Percentiles rank a stretch among this genome's conserved stretches.
These are phyloP conservation scores for Fusarium paranaense DNA, from an alignment of 2,329 filamentous ascomycete species.

Conservation along the genomic window DNA sequence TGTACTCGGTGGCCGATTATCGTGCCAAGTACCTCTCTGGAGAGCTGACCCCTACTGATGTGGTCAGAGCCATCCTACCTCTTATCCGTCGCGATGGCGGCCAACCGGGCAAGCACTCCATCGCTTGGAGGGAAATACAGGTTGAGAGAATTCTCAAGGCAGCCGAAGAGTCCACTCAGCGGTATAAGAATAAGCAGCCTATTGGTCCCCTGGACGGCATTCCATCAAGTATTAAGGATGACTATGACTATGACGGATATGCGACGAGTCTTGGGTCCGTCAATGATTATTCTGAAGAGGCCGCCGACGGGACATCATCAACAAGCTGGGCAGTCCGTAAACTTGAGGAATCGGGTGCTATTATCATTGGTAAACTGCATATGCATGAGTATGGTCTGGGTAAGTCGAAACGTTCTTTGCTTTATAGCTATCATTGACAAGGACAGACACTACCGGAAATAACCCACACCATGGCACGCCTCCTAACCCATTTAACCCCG, in stretches of 20 bases:
- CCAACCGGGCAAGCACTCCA: conserved; percentile 53
- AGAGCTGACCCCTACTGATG: conserved; percentile 58
- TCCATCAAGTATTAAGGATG: conserved; percentile 81
- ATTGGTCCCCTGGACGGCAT: conserved; percentile 78
- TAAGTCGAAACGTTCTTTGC: conserved; percentile 46
- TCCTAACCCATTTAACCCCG: conserved; percentile 77
- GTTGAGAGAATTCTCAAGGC: conserved; percentile 55
- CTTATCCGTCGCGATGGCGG: conserved; percentile 56
- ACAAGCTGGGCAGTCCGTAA: conserved; percentile 79
- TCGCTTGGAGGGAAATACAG: conserved; percentile 59
- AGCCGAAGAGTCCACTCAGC: conserved; percentile 57
- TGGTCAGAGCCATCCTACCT: conserved; percentile 58
- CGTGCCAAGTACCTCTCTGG: conserved; percentile 58
- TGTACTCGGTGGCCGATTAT: conserved; percentile 59
- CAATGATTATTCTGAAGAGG: conserved; percentile 67
- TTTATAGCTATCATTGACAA: conserved; percentile 11
- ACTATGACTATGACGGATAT: conserved; percentile 81
- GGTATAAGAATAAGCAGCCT: conserved; percentile 65
- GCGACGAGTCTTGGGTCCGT: conserved; percentile 72
- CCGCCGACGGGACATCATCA: conserved; percentile 48
- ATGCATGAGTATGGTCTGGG: conserved; percentile 84
- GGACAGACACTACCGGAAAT: conserved; percentile 77
- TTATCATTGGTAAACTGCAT: conserved; percentile 77
- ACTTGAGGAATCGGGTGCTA: conserved; percentile 76
- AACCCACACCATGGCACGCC: conserved; percentile 81